A percentile compares a stretch with the other conserved stretches of the same genome.
phyloP scores from a whole-genome alignment of 2,329 filamentous ascomycete species.

The Phaeoacremonium minimum region DNA sequence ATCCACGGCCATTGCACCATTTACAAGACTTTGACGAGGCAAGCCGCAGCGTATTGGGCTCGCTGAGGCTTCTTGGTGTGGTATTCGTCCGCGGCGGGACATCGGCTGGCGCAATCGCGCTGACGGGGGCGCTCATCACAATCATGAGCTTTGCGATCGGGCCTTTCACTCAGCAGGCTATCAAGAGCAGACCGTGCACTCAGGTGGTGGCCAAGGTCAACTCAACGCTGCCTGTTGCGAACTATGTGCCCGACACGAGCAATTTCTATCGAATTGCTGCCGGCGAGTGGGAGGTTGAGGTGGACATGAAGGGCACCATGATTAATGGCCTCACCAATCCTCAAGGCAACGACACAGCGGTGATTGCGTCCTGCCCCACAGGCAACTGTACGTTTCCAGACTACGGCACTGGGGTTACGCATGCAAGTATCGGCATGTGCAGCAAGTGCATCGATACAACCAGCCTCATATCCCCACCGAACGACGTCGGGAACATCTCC shows the following conservation, averaged over 20 bases:
- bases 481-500: conserved; percentile 9
- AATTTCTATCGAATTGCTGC: conserved; percentile 13
- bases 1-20: conserved; percentile 18
- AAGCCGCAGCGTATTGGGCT: conserved; percentile 20
- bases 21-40: conserved; percentile 24
- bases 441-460: conserved; percentile 18
- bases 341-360: conserved; percentile 13
- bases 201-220: conserved; percentile 8
- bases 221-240: conserved; percentile 4
- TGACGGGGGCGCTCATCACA: conserved; percentile 15
- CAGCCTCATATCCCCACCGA: conserved; percentile 7
- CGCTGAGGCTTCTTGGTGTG: conserved; percentile 16
- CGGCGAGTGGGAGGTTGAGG: conserved; percentile 15
- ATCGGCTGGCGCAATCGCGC: conserved; percentile 10
- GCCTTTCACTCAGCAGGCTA: conserved; percentile 23
- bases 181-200: conserved; percentile 15
- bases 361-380: conserved; percentile 13
- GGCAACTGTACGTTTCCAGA: conserved; percentile 18
- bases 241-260: conserved; percentile 6
- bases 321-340: conserved; percentile 21
- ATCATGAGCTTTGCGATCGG: conserved; percentile 21
- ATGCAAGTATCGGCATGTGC: conserved; percentile 19
- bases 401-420: conserved; percentile 13
- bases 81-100: conserved; percentile 8
- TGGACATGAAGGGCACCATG: conserved; percentile 24